A percentile compares a stretch with the other conserved stretches of the same genome.
phyloP scores from a whole-genome alignment of 352 stramenopile species.

The Pythium folliculosum region DNA sequence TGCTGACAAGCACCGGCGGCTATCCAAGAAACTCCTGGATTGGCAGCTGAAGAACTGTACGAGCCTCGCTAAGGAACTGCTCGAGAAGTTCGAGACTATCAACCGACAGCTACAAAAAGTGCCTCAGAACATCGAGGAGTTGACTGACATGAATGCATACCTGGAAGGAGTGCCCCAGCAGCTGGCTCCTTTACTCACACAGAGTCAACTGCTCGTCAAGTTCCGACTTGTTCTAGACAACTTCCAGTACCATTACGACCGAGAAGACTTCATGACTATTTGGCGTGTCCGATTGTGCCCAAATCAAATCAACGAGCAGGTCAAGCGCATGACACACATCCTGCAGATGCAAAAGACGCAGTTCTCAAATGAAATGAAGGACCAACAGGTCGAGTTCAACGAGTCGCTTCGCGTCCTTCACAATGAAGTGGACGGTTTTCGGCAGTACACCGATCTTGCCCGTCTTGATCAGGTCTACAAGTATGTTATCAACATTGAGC shows the following conservation, averaged over 20 bases:
- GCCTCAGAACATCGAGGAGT: constrained; percentile 91
- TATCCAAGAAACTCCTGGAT: constrained; percentile 75
- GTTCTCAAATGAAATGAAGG: constrained; percentile 90
- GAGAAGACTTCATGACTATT: constrained; percentile 89
- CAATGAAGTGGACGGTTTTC: constrained; percentile 86
- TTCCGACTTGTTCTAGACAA: constrained; percentile 76
- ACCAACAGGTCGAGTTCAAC: constrained; percentile 92
- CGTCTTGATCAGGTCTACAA: constrained; percentile 88
- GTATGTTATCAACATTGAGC: constrained; percentile 84
- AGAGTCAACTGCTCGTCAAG: constrained; percentile 81
- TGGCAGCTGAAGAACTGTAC: constrained; percentile 80
- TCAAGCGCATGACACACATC: constrained; percentile 80
- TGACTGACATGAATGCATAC: constrained; percentile 88
- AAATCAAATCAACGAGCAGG: constrained; percentile 87
- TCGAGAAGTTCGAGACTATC: constrained; percentile 84
- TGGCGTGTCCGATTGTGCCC: constrained; percentile 89
- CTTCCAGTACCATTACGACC: constrained; percentile 86
- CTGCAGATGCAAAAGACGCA: constrained; percentile 81
- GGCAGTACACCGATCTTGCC: constrained; percentile 85
- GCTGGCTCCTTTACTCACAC: constrained; percentile 61
- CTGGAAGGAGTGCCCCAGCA: constrained; percentile 71
- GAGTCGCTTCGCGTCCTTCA: constrained; percentile 83
- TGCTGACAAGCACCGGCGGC: constrained; percentile 74
- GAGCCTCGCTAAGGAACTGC: constrained; percentile 65
- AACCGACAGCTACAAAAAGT: constrained; percentile 85